These are phyloP conservation scores for Thuidium tamariscinum DNA, from an alignment of 225 moss, liverwort and hornwort species.

Conservation along the genomic window DNA sequence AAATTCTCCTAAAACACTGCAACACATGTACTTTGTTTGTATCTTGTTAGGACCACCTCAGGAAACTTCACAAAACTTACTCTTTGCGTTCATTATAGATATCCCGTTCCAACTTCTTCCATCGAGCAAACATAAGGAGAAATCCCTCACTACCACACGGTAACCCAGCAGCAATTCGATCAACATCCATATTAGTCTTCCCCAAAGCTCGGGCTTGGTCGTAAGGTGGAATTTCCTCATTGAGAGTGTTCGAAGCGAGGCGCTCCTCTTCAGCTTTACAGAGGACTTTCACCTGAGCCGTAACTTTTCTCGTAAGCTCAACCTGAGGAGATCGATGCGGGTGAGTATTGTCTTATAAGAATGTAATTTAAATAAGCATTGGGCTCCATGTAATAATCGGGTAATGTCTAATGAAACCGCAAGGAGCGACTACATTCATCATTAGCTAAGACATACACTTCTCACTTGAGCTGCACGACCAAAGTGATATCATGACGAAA, in stretches of 20 bases:
- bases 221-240: constrained; percentile 91
- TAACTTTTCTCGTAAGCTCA: constrained; percentile 68
- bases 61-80: constrained; percentile 35
- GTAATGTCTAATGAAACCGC: neutral
- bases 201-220: constrained; percentile 98
- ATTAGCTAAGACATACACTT: neutral
- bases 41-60: neutral
- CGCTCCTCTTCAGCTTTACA: constrained; percentile 96
- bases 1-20: neutral
- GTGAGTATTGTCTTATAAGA: neutral
- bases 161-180: constrained; percentile 93
- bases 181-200: constrained; percentile 98
- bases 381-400: neutral
- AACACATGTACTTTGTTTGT: neutral
- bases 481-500: neutral
- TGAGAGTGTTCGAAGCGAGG: constrained; percentile 49
- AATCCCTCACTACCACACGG: constrained; percentile 99
- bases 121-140: constrained; percentile 99
- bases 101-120: constrained; percentile 99
- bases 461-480: neutral
- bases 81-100: constrained; percentile 91
- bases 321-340: constrained; percentile 40
- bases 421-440: neutral
- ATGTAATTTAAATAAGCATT: neutral
- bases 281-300: constrained; percentile 85